Evolutionary conservation across 805 yeast species (phyloP).

Genomic region (Saccharomycopsis fermentans): DNA sequence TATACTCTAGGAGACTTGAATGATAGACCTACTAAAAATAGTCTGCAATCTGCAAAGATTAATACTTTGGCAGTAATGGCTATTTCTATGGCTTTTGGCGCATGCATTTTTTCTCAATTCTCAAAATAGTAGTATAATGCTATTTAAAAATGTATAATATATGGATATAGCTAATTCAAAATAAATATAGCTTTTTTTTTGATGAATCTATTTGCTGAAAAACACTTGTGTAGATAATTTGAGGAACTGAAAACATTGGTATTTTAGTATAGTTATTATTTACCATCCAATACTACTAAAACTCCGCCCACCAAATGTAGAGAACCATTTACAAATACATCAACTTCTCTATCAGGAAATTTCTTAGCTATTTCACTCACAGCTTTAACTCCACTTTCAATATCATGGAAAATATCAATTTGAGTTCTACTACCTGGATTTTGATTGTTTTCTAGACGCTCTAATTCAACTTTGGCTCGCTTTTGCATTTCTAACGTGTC

Average conservation of each 20-base stretch:
- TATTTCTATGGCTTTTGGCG: background rate
- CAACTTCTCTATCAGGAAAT: constrained; percentile 28
- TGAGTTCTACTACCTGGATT: constrained; percentile 34
- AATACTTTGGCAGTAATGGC: background rate
- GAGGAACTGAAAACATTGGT: background rate
- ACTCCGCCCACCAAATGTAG: constrained; percentile 92
- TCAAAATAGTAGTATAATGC: background rate
- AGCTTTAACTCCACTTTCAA: constrained; percentile 60
- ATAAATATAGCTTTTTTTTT: background rate
- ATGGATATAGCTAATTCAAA: background rate
- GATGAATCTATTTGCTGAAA: background rate
- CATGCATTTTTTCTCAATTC: background rate
- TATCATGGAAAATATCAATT: constrained; percentile 53
- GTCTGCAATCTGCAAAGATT: background rate
- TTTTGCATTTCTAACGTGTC: constrained; percentile 78
- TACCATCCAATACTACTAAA: constrained; percentile 59
- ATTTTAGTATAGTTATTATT: no score
- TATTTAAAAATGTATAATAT: background rate
- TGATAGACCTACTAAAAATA: background rate
- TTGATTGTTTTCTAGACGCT: constrained; percentile 34
- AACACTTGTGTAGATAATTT: background rate
- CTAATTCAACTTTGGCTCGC: constrained; percentile 63
- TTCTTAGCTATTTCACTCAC: constrained; percentile 32
- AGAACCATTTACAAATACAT: constrained; percentile 90
- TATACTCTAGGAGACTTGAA: background rate